Evolutionary conservation across 1,139 yeast species (phyloP).

Genomic region (Blastobotrys elegans): DNA sequence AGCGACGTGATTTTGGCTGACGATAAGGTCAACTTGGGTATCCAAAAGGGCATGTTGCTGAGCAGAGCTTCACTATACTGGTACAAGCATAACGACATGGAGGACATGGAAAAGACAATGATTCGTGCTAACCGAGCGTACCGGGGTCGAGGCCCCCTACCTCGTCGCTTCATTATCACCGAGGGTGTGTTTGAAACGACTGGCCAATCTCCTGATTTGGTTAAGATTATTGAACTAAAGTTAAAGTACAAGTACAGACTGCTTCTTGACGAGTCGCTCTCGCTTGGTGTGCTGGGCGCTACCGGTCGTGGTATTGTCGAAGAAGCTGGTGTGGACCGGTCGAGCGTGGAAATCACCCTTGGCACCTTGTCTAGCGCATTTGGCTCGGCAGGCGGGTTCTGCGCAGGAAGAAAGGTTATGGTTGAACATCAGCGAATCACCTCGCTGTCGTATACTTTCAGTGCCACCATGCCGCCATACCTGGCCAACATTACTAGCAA

Average conservation of each 20-base stretch:
- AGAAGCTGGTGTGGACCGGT: slow-evolving; percentile 54
- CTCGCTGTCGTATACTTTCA: slow-evolving; percentile 83
- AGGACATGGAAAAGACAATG: slow-evolving; percentile 68
- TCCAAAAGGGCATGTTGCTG: slow-evolving; percentile 84
- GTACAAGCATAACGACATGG: slow-evolving; percentile 83
- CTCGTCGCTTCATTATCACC: slow-evolving; percentile 83
- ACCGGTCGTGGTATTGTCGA: slow-evolving; percentile 86
- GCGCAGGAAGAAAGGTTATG: slow-evolving; percentile 81
- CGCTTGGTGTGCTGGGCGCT: slow-evolving; percentile 80
- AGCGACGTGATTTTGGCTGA: slow-evolving; percentile 93
- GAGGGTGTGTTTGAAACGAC: slow-evolving; percentile 81
- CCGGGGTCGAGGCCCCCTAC: slow-evolving; percentile 53
- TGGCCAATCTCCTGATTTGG: slow-evolving; percentile 78
- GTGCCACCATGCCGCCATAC: slow-evolving; percentile 94
- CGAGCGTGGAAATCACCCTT: slow-evolving; percentile 71
- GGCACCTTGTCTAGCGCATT: slow-evolving; percentile 82
- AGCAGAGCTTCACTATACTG: slow-evolving; percentile 78
- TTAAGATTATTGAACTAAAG: slow-evolving; percentile 67
- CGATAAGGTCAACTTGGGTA: slow-evolving; percentile 65
- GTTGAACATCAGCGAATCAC: slow-evolving; percentile 89
- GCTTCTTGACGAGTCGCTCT: slow-evolving; percentile 79
- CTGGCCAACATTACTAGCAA: slow-evolving; percentile 70
- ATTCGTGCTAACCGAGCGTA: slow-evolving; percentile 50
- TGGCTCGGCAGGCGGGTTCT: slow-evolving; percentile 93
- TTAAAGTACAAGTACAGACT: slow-evolving; percentile 78